Evolutionary conservation across 2,329 filamentous ascomycete genomes (phyloP).

Genomic region (Xylaria multiplex): DNA sequence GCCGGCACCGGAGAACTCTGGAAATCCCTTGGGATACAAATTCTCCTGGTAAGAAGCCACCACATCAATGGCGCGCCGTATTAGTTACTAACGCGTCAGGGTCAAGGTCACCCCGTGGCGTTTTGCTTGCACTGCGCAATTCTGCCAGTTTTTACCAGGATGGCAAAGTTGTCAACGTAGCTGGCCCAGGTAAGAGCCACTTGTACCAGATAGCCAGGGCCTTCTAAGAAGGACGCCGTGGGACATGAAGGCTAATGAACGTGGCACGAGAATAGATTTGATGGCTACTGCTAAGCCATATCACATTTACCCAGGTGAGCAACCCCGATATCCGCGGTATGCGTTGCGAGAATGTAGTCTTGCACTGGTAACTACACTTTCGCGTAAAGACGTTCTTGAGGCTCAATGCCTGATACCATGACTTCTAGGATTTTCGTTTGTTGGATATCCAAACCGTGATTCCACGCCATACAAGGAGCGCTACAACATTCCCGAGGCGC

Average conservation of each 20-base stretch:
- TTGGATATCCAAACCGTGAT: slow-evolving; percentile 94
- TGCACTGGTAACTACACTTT: not conserved
- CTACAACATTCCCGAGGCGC: slow-evolving; percentile 90
- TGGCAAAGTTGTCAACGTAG: slow-evolving; percentile 76
- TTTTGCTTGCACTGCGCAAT: slow-evolving; percentile 69
- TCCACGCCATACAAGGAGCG: slow-evolving; percentile 87
- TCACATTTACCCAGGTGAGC: slow-evolving; percentile 79
- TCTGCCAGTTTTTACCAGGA: slow-evolving; percentile 84
- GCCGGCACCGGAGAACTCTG: slow-evolving; percentile 31
- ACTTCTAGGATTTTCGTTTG: slow-evolving; percentile 72
- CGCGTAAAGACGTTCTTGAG: not conserved
- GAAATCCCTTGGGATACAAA: slow-evolving; percentile 75
- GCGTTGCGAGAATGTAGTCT: not conserved
- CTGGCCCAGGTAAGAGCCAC: slow-evolving; percentile 38
- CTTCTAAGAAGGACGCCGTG: not conserved
- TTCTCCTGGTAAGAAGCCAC: slow-evolving; percentile 69
- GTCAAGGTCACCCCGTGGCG: slow-evolving; percentile 53
- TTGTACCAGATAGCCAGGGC: not conserved
- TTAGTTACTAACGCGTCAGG: slow-evolving; percentile 12
- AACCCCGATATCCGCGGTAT: not conserved
- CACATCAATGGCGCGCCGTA: slow-evolving; percentile 6
- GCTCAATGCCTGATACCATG: not conserved
- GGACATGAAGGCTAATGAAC: slow-evolving; percentile 25
- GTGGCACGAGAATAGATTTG: slow-evolving; percentile 63
- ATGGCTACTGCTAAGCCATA: slow-evolving; percentile 92